Base-by-base conservation (phyloP, 495 filamentous ascomycete species). In the Hypomontagnella monticulosa region DNA sequence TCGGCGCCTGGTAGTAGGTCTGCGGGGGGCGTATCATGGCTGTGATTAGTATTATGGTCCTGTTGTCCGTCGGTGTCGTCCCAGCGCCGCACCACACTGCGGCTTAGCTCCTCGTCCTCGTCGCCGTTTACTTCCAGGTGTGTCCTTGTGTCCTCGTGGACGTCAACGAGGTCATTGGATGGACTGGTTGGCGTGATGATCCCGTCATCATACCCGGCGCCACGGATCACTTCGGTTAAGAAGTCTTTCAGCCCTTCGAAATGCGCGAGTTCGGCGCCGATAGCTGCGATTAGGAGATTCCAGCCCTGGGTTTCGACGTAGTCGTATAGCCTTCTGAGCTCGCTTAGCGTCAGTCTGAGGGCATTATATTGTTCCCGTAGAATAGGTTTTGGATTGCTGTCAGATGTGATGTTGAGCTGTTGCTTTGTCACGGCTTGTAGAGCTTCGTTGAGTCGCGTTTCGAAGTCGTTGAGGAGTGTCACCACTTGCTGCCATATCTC, bases 261-360 rank as follows among this genome's bases (percentile, higher is more conserved):
- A 6, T 96, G 93, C 66, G 94, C 90, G 3, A 97, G 73, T 69
- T 99, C 95, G 1, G 95, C 92, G 3, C 93, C 90, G 59, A 97
- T 88, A 57, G 91, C 93, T 57, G 90, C 94, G 18, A 97, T 85
- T 19, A 99, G 80, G 20, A 98, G 76, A 38, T 91, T 97, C 95
- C 95, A 99, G 5, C 87, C 84, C 54, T 83, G 84, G 3, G 83
- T 81, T 53, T 89, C 82, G 0, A 88, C 89, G 33, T 83, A 75
- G 12, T 83, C 81, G n/a, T 89, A 70, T 5, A 81, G 82, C 34
- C 81, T 76, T 52, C 89, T 85, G n/a, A 97, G 71, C 9, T 83
- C 80, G 3, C 60, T 49, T 37, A 89, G 82, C 15, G 85, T 85
- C 6, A 71, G 65, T 42, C 87, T 81, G 70, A 94, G 83, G 11